Evolutionary conservation across 176 grass and related monocot species (phyloP).

Genomic region (Dendrocalamus sinicus): DNA sequence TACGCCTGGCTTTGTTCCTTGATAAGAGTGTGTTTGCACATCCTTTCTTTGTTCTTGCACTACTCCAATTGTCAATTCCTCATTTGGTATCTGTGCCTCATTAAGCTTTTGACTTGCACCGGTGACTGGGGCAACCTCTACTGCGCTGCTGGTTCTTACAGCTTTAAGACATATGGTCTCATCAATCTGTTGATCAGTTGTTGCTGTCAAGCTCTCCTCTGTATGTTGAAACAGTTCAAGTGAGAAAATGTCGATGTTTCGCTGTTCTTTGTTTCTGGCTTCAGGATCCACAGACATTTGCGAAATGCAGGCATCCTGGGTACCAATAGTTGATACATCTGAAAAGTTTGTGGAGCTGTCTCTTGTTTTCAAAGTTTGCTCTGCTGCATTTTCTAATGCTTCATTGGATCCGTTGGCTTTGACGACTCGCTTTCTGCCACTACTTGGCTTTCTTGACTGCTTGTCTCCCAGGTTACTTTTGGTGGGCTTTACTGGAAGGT

Average conservation of each 20-base stretch:
- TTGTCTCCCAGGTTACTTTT: constrained; percentile 60
- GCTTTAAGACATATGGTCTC: constrained; percentile 39
- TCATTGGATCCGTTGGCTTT: constrained; percentile 50
- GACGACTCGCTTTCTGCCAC: constrained; percentile 41
- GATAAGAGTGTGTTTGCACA: constrained; percentile 9
- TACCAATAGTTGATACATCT: constrained; percentile 48
- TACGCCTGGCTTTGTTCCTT: constrained; percentile 41
- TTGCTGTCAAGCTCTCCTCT: constrained; percentile 24
- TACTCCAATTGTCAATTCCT: constrained; percentile 53
- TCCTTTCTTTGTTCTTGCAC: constrained; percentile 51
- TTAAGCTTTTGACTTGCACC: constrained; percentile 29
- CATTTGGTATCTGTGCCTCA: constrained; percentile 51
- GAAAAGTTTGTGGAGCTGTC: constrained; percentile 50
- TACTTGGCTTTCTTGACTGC: constrained; percentile 55
- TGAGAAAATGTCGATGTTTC: constrained; percentile 10
- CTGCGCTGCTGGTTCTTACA: constrained; percentile 37
- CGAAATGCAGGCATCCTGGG: constrained; percentile 46
- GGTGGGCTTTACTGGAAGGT: constrained; percentile 75
- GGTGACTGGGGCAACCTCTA: constrained; percentile 21
- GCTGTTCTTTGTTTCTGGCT: constrained; percentile 30
- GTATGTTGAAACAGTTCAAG: constrained; percentile 26
- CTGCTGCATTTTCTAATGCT: constrained; percentile 33
- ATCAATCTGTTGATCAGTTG: constrained; percentile 47
- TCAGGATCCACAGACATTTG: constrained; percentile 40
- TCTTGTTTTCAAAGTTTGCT: constrained; percentile 40